Base-by-base conservation (phyloP, 306 rosid species). In the Begonia peltatifolia region DNA sequence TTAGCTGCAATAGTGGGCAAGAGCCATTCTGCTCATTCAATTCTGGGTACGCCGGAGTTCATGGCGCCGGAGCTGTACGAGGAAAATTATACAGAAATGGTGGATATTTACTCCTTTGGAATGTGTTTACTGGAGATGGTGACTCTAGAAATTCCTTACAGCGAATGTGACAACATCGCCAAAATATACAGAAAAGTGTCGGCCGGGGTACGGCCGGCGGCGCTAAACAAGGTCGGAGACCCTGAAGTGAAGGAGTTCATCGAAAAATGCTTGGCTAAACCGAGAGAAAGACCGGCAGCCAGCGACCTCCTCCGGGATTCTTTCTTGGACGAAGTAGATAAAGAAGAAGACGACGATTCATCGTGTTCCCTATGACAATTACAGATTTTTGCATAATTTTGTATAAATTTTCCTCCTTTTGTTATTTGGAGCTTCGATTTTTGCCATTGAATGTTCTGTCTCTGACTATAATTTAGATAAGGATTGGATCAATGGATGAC, bases 51-150 rank as follows among this genome's bases (percentile, higher is more conserved):
- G 14, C 64, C 64, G 6, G 64, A 60, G 13, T 60, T 14, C 17
- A 60, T 60, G 64, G 64, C 56, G 13, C 64, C 64, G 2, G 64
- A 60, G 30, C 50, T 60, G 10, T 60, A 60, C 47, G 64, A 60
- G 2, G 64, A 60, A 12, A 23, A 60, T 41, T 60, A 60, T 23
- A 60, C 64, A 6, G 64, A 60, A 43, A 14, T 36, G 56, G 64
- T 60, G 48, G 64, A 60, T 23, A 50, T 60, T 35, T 60, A 60
- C 15, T 35, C 64, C 2, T 60, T 60, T 41, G 64, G 64, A 35
- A 36, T 60, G 64, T 60, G 64, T 17, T 14, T 60, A 47, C 41
- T 60, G 8, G 64, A 60, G 49, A 25, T 60, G 55, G 56, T 60
- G 56, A 60, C 64, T 12, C 15, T 42, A 13, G 64, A 60, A 20